Conservation (phyloP, 2,329 filamentous ascomycete genomes). For the Ceratocystis albifundus region DNA sequence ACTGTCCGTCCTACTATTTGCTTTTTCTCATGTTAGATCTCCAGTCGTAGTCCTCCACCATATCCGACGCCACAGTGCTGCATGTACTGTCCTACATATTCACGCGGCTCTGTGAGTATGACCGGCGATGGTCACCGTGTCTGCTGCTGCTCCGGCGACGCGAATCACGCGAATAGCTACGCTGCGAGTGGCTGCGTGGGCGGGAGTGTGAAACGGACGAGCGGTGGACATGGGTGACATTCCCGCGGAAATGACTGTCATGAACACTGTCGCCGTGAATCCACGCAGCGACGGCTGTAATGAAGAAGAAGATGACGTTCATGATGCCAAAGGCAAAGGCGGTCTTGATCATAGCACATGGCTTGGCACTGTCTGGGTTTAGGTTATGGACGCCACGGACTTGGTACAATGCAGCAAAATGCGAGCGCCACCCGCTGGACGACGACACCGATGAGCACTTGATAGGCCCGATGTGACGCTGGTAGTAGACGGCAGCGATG, state of each 20-base stretch:
- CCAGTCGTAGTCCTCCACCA: not conserved
- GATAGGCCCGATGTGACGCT: conserved; percentile 47
- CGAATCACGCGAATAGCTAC: conserved; percentile 25
- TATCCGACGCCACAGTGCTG: not conserved
- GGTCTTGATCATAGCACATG: conserved; percentile 86
- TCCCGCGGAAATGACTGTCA: conserved; percentile 38
- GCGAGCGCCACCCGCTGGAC: conserved; percentile 40
- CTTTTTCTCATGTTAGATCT: not conserved
- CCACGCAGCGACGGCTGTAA: conserved; percentile 61
- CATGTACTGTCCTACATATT: conserved; percentile 34
- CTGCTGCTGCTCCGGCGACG: conserved; percentile 34
- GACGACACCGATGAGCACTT: conserved; percentile 54
- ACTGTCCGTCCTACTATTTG: not conserved
- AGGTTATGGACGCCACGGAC: conserved; percentile 40
- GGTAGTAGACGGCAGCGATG: conserved; percentile 49
- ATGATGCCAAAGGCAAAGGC: conserved; percentile 84
- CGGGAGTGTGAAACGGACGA: conserved; percentile 25
- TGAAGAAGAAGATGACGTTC: conserved; percentile 68
- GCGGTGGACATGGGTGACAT: conserved; percentile 32
- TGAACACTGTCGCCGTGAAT: conserved; percentile 37
- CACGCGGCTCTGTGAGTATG: conserved; percentile 41
- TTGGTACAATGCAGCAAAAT: conserved; percentile 51
- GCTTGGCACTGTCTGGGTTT: conserved; percentile 53
- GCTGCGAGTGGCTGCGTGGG: conserved; percentile 22
- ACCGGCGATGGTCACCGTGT: conserved; percentile 31